A percentile compares a stretch with the other conserved stretches of the same genome.
phyloP scores from a whole-genome alignment of 306 rosid genomes.

The Cicer pinnatifidum region DNA sequence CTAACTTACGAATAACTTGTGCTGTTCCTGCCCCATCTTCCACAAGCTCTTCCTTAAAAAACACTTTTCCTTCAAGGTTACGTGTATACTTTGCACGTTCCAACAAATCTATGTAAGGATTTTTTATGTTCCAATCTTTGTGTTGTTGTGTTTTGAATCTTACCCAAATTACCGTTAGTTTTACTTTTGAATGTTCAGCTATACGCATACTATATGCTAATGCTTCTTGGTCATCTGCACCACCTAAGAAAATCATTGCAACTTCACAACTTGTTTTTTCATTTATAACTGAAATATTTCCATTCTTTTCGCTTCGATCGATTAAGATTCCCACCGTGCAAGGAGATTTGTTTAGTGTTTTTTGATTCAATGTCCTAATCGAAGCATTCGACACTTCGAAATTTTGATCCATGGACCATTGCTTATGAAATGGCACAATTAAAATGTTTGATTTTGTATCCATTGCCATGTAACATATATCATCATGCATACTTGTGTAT shows the following conservation, averaged over 20 bases:
- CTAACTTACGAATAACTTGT: constrained; percentile 25
- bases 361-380: constrained; percentile 38
- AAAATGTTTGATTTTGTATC: constrained; percentile 36
- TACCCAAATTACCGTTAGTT: constrained; percentile 43
- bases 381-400: neutral
- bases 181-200: constrained; percentile 41
- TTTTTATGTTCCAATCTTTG: constrained; percentile 1
- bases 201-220: constrained; percentile 39
- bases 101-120: constrained; percentile 42
- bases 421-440: constrained; percentile 45
- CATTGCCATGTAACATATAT: constrained; percentile 45
- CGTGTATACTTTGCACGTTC: constrained; percentile 11
- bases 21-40: constrained; percentile 46
- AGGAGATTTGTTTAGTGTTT: constrained; percentile 39
- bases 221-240: constrained; percentile 53
- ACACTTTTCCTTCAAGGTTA: constrained; percentile 19
- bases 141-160: neutral
- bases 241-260: constrained; percentile 43
- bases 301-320: constrained; percentile 30
- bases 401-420: constrained; percentile 5
- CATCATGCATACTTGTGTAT: constrained; percentile 42
- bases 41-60: constrained; percentile 42
- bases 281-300: neutral
- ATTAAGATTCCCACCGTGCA: constrained; percentile 38
- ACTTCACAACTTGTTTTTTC: constrained; percentile 30